Percentiles rank a stretch among this genome's conserved stretches.
Evolutionary conservation across 108 stramenopile genomes (phyloP).

Genomic region (Stephanodiscus triporus): DNA sequence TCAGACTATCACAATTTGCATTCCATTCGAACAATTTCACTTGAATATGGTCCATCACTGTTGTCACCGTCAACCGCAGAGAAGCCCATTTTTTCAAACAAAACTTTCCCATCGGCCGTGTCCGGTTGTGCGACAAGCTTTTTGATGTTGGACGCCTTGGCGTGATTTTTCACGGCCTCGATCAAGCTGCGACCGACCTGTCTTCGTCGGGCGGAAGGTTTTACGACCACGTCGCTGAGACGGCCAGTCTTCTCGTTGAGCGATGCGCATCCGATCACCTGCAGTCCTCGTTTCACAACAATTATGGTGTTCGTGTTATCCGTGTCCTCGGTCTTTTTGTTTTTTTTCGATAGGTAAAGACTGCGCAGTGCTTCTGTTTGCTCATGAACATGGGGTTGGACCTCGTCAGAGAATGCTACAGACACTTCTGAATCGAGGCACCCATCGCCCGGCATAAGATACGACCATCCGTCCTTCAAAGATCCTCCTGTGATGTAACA

Average conservation of each 20-base stretch:
- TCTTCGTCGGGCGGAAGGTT: conserved; percentile 57
- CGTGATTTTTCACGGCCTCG: conserved; percentile 50
- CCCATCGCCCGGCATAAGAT: conserved; percentile 61
- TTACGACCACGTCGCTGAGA: conserved; percentile 67
- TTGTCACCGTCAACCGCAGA: conserved; percentile 14
- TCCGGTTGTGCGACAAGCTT: conserved; percentile 48
- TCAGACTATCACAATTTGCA: conserved; percentile 27
- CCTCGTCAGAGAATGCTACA: conserved; percentile 62
- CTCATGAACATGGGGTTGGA: conserved; percentile 58
- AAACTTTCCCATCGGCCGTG: conserved; percentile 40
- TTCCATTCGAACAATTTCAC: conserved; percentile 41
- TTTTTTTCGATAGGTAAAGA: conserved; percentile 47
- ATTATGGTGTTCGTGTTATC: conserved; percentile 42
- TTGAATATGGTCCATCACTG: conserved; percentile 16
- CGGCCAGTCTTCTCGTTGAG: conserved; percentile 58
- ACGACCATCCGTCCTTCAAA: conserved; percentile 78
- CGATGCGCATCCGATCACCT: conserved; percentile 72
- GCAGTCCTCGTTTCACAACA: conserved; percentile 71
- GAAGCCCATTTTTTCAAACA: conserved; percentile 68
- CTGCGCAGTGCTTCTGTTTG: conserved; percentile 59
- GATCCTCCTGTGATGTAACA: conserved; percentile 62
- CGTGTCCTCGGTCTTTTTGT: conserved; percentile 5
- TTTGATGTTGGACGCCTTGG: conserved; percentile 26
- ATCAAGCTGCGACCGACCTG: conserved; percentile 48
- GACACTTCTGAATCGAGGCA: conserved; percentile 56